Evolutionary conservation across 306 rosid species (phyloP), one percentile per base, ranked within the genome.

Genomic region (Acacia crassicarpa): DNA sequence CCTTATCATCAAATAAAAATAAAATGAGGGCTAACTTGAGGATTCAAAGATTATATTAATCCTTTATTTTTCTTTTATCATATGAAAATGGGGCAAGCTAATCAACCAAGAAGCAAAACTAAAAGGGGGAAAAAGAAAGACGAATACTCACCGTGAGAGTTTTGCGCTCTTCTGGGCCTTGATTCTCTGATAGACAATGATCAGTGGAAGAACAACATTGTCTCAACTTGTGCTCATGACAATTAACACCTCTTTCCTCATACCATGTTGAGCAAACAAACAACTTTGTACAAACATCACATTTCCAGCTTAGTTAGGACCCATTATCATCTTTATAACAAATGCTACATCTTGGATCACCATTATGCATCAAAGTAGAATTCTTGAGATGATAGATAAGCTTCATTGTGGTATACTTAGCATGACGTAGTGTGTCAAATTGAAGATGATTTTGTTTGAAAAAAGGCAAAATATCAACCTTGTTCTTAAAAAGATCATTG

Each of bases 391-490:
- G 80, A 67, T 87, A 45, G 27, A 91, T 81, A 74, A 89, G 85
- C 89, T 87, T 91, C 84, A 86, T 86, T 45, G 93, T 78, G 54
- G 98, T 89, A 85, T 90, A 84, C 91, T 90, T 91, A 23, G 94
- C 94, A 30, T 84, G 87, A 30, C 91, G 89, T 58, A 85, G 91
- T 15, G 93, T 82, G 80, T 90, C 94, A 82, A 88, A 90, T 68
- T 91, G 93, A 77, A 86, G 83, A 49, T 38, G 84, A 25, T 86
- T 85, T 43, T 74, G 82, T 53, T 87, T 87, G 48, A 91, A 93
- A 71, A 84, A 87, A 75, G 45, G 83, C 87, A 91, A 74, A 77
- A 92, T 85, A 62, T 63, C 67, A 30, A 45, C 38, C 82, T 92
- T 87, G 46, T 67, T 76, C 35, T 84, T 82, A 38, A 89, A 78